A percentile compares a stretch with the other conserved stretches of the same genome.
Conservation (phyloP, 1,139 yeast genomes). For the Candida anutae region DNA sequence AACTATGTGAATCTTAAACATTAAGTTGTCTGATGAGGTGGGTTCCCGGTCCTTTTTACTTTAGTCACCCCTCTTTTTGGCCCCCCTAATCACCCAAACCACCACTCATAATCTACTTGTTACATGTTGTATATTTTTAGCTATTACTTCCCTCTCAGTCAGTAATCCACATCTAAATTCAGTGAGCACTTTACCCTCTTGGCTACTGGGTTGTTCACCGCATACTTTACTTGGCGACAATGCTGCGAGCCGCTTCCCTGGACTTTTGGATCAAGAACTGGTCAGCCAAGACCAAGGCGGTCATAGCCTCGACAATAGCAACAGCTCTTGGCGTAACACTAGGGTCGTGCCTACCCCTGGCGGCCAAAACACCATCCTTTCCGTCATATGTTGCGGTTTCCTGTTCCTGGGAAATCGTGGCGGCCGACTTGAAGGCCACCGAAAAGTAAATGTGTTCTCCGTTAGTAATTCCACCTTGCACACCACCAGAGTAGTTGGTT, state of each 20-base stretch:
- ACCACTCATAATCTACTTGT: no score
- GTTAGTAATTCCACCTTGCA: conserved; percentile 95
- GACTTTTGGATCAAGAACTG: conserved; percentile 78
- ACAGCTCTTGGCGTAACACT: conserved; percentile 98
- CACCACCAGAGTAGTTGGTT: conserved; percentile 94
- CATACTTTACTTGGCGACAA: not conserved
- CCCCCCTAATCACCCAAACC: no score
- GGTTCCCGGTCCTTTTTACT: no score
- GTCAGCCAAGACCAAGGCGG: conserved; percentile 88
- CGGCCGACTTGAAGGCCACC: conserved; percentile 96
- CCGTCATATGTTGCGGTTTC: conserved; percentile 85
- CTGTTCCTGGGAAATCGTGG: conserved; percentile 93
- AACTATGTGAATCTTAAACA: no score
- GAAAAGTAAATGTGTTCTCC: conserved; percentile 93
- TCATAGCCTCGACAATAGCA: conserved; percentile 97
- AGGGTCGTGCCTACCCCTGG: conserved; percentile 98
- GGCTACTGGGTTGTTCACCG: no score
- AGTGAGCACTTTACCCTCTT: no score
- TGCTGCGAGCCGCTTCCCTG: conserved; percentile 43
- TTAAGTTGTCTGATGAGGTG: no score
- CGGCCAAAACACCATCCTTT: conserved; percentile 76
- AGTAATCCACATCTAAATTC: no score
- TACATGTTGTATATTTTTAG: no score
- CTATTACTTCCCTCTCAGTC: no score
- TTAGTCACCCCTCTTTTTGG: no score